These are phyloP conservation scores for Cicer chorassanicum DNA, from an alignment of 306 rosid species.

Conservation along the genomic window DNA sequence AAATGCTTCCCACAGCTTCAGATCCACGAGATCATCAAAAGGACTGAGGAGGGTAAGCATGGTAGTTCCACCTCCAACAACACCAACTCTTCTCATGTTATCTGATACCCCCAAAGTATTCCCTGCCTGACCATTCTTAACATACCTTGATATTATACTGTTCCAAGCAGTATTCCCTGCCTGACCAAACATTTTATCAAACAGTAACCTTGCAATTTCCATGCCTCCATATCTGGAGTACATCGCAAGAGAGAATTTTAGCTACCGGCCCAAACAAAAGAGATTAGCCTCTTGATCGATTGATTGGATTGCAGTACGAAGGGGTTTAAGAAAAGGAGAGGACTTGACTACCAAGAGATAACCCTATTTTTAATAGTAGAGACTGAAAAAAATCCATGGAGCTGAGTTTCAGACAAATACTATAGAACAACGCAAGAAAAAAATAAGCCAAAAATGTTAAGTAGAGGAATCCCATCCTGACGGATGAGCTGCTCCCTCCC, in stretches of 20 bases:
- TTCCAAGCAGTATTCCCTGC: constrained; percentile 55
- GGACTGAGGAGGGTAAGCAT: neutral
- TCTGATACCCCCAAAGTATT: constrained; percentile 47
- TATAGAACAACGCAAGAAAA: too few relatives aligned
- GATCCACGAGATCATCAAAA: neutral
- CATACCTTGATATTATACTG: constrained; percentile 52
- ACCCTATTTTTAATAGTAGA: too few relatives aligned
- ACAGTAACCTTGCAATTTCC: constrained; percentile 53
- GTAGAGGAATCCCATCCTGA: too few relatives aligned
- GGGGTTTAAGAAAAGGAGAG: neutral
- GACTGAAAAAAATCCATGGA: too few relatives aligned
- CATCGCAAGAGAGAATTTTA: constrained; percentile 50
- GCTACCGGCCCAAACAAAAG: neutral
- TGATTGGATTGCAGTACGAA: neutral
- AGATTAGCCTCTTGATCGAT: neutral
- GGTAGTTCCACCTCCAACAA: constrained; percentile 43
- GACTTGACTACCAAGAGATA: too few relatives aligned
- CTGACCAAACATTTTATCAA: constrained; percentile 58
- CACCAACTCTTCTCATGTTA: constrained; percentile 46
- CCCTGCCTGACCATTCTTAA: constrained; percentile 53
- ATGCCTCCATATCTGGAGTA: constrained; percentile 54
- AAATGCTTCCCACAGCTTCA: neutral
- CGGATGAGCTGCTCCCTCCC: too few relatives aligned
- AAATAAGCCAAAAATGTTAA: too few relatives aligned
- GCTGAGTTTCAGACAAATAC: too few relatives aligned